These are phyloP conservation scores for Sequoia sempervirens DNA, from an alignment of 75 land plant species.

Conservation along the genomic window DNA sequence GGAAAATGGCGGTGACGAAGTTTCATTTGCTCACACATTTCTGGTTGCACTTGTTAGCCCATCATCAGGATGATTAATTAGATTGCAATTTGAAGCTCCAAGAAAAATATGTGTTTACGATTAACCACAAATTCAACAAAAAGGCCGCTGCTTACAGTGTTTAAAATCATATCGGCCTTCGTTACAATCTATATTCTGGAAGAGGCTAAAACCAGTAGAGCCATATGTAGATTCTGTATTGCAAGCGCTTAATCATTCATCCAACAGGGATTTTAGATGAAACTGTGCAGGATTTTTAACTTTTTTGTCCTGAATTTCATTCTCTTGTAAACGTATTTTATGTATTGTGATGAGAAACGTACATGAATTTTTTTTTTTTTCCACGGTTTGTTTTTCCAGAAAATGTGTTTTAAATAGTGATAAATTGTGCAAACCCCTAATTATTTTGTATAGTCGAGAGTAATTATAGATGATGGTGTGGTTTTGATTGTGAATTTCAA, in stretches of 20 bases:
- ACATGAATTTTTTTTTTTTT: neutral
- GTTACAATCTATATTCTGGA: too few relatives aligned
- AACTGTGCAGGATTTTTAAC: too few relatives aligned
- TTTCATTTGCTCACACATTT: neutral
- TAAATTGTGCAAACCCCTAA: neutral
- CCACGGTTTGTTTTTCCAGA: neutral
- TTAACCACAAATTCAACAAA: too few relatives aligned
- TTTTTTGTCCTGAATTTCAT: too few relatives aligned
- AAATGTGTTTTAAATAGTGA: neutral
- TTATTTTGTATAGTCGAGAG: neutral
- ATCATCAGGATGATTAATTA: neutral
- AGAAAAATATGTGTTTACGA: too few relatives aligned
- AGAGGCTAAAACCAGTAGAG: too few relatives aligned
- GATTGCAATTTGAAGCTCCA: neutral
- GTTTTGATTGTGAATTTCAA: constrained; percentile 3
- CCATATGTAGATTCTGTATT: neutral
- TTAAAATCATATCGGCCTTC: too few relatives aligned
- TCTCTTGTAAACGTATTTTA: neutral
- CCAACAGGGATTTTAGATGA: neutral
- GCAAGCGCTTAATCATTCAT: neutral
- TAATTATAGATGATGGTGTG: neutral
- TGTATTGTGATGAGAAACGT: neutral
- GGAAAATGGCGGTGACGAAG: neutral
- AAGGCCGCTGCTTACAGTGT: neutral
- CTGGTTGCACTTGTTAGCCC: neutral